Evolutionary conservation across 371 early-diverging fungal species (phyloP), one percentile per base, ranked within the genome.

Genomic region (Vairimorpha ceranae): DNA sequence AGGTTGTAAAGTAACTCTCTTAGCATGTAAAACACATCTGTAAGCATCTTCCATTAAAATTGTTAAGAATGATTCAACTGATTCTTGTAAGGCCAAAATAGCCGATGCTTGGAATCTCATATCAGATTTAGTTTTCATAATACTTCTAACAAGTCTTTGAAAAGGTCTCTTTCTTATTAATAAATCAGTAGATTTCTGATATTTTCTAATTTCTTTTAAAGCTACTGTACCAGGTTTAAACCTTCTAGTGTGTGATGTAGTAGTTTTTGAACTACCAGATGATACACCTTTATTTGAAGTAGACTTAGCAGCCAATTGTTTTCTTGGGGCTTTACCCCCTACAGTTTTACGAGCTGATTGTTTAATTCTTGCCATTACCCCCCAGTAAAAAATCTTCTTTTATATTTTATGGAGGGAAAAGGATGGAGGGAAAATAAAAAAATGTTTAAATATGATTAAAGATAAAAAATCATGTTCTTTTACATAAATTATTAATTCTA

Each of bases 21-120:
- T 92, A 3, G 93, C 93, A 76, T 94, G 94, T 58, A 92, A 88
- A 0, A 93, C 92, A 77, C 93, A 93, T 90, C 85, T 76, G 70
- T 69, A 82, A 86, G 93, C 89, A 81, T 93, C 93, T 78, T 94
- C 94, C 79, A 94, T 89, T 43, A 94, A 77, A 74, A 89, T 89
- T 38, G 90, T 89, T 74, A 94, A 73, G 80, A 86, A 93, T 2
- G 89, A 88, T 75, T 94, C 95, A 0, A 89, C 79, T 0, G 93
- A 91, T 76, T 93, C 93, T 80, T 94, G 94, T 17, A 94, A 82
- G 4, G 91, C 90, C 77, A 88, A 54, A 14, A 94, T 83, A 2
- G 93, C 92, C 27, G 86, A 82, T 14, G 85, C 83, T 77, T 92
- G 64, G 88, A 83, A 35, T 65, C 93, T 81, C 4, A 76, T 80